These are phyloP conservation scores for Cyclospora cayetanensis DNA, from an alignment of 169 alveolate species.

Conservation along the genomic window DNA sequence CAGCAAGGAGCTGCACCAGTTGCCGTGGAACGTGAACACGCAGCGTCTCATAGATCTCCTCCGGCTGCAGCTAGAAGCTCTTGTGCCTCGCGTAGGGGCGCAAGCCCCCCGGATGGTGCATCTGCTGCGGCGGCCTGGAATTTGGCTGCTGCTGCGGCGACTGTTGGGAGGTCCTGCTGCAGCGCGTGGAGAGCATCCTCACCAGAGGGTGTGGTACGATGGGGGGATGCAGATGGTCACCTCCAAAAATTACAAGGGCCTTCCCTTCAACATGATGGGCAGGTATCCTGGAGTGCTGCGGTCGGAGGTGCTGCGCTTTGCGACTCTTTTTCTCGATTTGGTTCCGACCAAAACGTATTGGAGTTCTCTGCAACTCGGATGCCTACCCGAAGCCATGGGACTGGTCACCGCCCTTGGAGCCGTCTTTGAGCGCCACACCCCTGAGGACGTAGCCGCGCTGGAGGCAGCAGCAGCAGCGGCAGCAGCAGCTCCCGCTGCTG, in stretches of 20 bases:
- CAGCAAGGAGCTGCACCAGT: background rate
- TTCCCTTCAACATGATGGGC: background rate
- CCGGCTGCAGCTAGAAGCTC: background rate
- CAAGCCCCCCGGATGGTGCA: background rate
- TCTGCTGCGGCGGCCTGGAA: background rate
- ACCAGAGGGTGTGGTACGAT: slow-evolving; percentile 35
- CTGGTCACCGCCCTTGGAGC: background rate
- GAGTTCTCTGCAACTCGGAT: background rate
- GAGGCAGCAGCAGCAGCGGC: background rate
- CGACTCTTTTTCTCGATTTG: slow-evolving; percentile 3
- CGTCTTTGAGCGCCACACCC: background rate
- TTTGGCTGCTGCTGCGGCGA: slow-evolving; percentile 25
- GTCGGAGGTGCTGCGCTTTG: slow-evolving; percentile 39
- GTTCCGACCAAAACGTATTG: slow-evolving; percentile 4
- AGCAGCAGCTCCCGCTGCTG: background rate
- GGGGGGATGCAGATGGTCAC: background rate
- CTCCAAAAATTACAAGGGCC: background rate
- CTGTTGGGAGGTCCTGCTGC: slow-evolving; percentile 33
- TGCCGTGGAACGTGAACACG: background rate
- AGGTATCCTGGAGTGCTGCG: background rate
- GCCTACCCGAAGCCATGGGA: slow-evolving; percentile 6
- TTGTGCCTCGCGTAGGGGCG: background rate
- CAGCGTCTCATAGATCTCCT: background rate
- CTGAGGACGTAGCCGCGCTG: background rate
- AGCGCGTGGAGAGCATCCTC: background rate